Evolutionary conservation across 352 stramenopile genomes (phyloP), one percentile per base, ranked within the genome.

Genomic region (Globisporangium uncinulatum): DNA sequence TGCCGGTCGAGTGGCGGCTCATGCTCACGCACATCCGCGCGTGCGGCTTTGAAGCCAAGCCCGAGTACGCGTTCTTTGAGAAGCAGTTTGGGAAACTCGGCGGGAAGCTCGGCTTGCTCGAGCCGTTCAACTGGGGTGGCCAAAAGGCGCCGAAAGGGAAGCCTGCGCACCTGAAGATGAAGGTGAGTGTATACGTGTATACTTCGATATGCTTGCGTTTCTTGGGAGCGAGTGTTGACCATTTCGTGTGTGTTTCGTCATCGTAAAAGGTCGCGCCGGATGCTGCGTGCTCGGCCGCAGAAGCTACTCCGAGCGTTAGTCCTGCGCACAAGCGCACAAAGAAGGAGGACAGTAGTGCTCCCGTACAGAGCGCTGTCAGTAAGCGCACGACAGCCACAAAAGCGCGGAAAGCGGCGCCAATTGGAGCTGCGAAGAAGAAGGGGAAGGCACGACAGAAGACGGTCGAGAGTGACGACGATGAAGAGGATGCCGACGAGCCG

Each of bases 21-120:
- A 86, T 94, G 73, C 47, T 94, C n/a, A 65, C 70, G 36, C 66
- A 66, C 9, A 83, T 85, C 13, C 82, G 80, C 32, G 63, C 51
- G 1, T 87, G 73, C 44, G 70, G 58, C 10, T 94, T 91, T 51
- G 84, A 92, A 43, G 78, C 89, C 21, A 77, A 83, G 24, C 84
- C 84, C 20, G 80, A 92, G 49, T 94, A 94, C 51, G 80, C 79
- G 8, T 89, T 81, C 42, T 91, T 84, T 44, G 51, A 49, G 5
- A 60, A 75, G 41, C 65, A 84, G 39, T 70, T 89, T 19, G 56
- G 64, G n/a, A 82, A 78, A 31, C 58, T 93, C 15, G 78, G 73
- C 15, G 70, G 70, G 11, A 75, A 73, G 51, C 58, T 66, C 6
- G 59, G 72, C 7, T 69, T 43, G 0, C 61, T 54, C 0, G 64